A percentile compares a stretch with the other conserved stretches of the same genome.
These are phyloP conservation scores for Ogataea glucozyma DNA, from an alignment of 805 yeast genomes.

Conservation along the genomic window DNA sequence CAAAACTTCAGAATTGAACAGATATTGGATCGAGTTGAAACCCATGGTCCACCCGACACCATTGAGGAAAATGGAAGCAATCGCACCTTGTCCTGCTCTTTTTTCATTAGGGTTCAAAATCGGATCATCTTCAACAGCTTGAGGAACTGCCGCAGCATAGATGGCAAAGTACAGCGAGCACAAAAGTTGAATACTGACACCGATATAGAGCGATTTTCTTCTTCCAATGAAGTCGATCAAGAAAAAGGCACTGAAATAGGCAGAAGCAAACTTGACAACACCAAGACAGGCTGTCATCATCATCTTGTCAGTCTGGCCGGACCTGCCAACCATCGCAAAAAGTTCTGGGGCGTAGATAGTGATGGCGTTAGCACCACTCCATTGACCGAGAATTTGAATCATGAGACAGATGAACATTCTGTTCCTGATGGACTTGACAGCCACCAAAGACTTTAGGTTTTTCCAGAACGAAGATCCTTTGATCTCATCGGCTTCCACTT, in stretches of 20 bases:
- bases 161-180: conserved; percentile 48
- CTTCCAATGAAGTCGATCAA: conserved; percentile 56
- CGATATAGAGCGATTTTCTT: conserved; percentile 49
- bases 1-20: conserved; percentile 55
- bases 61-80: conserved; percentile 49
- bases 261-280: conserved; percentile 50
- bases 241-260: conserved; percentile 53
- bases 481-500: conserved; percentile 28
- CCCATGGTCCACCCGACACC: conserved; percentile 64
- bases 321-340: conserved; percentile 48
- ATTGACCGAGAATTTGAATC: conserved; percentile 53
- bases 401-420: conserved; percentile 44
- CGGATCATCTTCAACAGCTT: conserved; percentile 38
- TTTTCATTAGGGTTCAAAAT: conserved; percentile 34
- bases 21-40: conserved; percentile 56
- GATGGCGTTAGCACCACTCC: conserved; percentile 60
- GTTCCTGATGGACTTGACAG: conserved; percentile 43
- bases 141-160: conserved; percentile 47
- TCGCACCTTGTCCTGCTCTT: conserved; percentile 47
- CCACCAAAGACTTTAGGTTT: conserved; percentile 37
- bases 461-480: conserved; percentile 25
- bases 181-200: conserved; percentile 45
- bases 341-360: conserved; percentile 59
- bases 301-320: conserved; percentile 38
- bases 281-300: conserved; percentile 56